Percentiles rank a stretch among this genome's conserved stretches.
phyloP scores from a whole-genome alignment of 1,284 basidiomycete genomes.

The Pseudozyma thailandica region DNA sequence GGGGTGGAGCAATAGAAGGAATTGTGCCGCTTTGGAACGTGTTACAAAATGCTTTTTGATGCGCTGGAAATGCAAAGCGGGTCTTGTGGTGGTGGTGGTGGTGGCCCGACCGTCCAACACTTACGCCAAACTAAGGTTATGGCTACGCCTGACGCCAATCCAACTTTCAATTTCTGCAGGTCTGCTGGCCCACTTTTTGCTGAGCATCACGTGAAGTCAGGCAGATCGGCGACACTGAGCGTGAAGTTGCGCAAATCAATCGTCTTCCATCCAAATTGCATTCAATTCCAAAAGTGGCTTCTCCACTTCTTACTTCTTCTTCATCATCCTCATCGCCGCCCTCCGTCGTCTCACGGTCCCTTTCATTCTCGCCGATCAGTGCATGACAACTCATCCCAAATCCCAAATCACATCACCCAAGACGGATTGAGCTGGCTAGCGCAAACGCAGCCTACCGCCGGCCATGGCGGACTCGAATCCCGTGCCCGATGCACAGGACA shows the following conservation, averaged over 20 bases:
- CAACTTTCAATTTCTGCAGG: slow-evolving; percentile 7
- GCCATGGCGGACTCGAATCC: slow-evolving; percentile 41
- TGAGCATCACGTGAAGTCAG: slow-evolving; percentile 35
- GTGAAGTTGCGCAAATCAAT: slow-evolving; percentile 13
- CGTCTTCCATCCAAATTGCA: slow-evolving; percentile 14
- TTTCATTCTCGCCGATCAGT: neutral
- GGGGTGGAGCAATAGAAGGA: neutral
- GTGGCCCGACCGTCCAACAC: slow-evolving; percentile 38
- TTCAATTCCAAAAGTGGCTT: neutral
- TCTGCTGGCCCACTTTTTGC: slow-evolving; percentile 9
- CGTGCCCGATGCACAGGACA: slow-evolving; percentile 40
- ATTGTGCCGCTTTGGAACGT: neutral
- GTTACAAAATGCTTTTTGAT: slow-evolving; percentile 1
- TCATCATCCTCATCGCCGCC: slow-evolving; percentile 3
- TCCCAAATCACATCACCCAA: neutral
- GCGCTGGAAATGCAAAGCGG: slow-evolving; percentile 11
- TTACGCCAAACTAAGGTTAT: too few species aligned
- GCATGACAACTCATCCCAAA: slow-evolving; percentile 15
- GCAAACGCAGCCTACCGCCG: slow-evolving; percentile 17
- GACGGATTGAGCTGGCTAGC: slow-evolving; percentile 11
- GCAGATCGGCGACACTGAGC: slow-evolving; percentile 26
- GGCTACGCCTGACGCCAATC: too few species aligned
- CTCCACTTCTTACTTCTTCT: slow-evolving; percentile 13
- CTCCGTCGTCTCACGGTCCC: slow-evolving; percentile 7
- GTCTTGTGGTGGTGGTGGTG: neutral